phyloP scores from a whole-genome alignment of 139 green algal genomes.

The Pleodorina starrii region DNA sequence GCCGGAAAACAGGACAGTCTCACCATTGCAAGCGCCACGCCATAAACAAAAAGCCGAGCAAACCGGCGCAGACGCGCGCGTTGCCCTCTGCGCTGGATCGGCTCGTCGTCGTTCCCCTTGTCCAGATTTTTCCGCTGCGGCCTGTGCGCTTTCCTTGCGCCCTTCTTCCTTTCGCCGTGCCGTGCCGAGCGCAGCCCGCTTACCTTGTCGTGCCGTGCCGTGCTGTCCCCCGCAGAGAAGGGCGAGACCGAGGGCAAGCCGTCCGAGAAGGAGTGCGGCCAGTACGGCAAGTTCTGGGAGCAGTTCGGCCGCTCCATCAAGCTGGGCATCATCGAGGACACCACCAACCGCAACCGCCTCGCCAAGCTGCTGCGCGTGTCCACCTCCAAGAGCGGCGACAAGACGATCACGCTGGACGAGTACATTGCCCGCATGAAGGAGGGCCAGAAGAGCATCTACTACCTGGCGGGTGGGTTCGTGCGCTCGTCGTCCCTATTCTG shows the following conservation, averaged over 20 bases:
- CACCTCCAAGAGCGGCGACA: conserved; percentile 81
- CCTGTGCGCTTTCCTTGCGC: too few species aligned
- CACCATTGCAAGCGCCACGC: too few species aligned
- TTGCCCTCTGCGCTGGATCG: too few species aligned
- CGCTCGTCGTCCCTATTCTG: too few species aligned
- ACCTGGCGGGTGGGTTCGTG: conserved; percentile 76
- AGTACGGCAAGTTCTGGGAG: conserved; percentile 95
- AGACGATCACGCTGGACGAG: conserved; percentile 87
- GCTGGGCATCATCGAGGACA: conserved; percentile 98
- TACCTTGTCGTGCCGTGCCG: too few species aligned
- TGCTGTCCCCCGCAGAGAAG: conserved; percentile 1
- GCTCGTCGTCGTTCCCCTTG: too few species aligned
- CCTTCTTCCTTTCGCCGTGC: too few species aligned
- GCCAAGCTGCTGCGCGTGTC: conserved; percentile 91
- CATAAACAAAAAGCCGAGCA: too few species aligned
- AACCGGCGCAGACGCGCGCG: too few species aligned
- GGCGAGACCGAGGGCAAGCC: conserved; percentile 65
- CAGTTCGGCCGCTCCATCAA: conserved; percentile 94
- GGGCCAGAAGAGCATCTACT: conserved; percentile 97
- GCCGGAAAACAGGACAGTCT: too few species aligned
- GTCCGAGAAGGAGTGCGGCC: conserved; percentile 58
- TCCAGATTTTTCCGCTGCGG: too few species aligned
- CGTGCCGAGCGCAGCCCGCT: too few species aligned
- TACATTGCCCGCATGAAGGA: conserved; percentile 96
- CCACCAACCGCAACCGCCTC: conserved; percentile 81